These are phyloP conservation scores for Escovopsis sp. DNA, from an alignment of 2,329 filamentous ascomycete species.

Conservation along the genomic window DNA sequence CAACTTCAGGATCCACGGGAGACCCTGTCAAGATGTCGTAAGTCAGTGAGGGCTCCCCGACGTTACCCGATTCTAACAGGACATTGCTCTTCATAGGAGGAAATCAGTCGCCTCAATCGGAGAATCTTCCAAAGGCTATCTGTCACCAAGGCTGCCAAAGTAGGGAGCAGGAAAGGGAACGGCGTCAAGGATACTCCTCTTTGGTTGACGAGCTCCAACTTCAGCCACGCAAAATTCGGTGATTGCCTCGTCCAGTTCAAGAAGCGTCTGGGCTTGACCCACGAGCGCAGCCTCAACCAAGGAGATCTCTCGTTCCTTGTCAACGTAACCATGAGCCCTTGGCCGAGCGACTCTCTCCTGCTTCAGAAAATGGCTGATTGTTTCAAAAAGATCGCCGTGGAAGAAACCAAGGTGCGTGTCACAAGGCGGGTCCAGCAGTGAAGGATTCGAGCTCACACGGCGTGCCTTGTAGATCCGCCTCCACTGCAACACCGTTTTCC, in stretches of 20 bases:
- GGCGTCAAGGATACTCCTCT: constrained; percentile 20
- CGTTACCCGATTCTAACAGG: neutral
- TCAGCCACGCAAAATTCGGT: constrained; percentile 25
- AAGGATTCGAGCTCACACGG: neutral
- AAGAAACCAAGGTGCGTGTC: constrained; percentile 13
- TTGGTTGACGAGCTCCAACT: constrained; percentile 30
- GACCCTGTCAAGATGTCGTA: constrained; percentile 25
- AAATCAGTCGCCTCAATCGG: constrained; percentile 34
- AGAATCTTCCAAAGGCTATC: constrained; percentile 27
- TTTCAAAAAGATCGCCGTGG: constrained; percentile 16
- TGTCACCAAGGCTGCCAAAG: constrained; percentile 23
- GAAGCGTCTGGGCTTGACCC: constrained; percentile 21
- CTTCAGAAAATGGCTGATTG: constrained; percentile 20
- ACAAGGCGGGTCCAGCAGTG: too few relatives aligned
- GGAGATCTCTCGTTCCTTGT: constrained; percentile 28
- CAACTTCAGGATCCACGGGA: constrained; percentile 27
- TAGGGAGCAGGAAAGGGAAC: constrained; percentile 12
- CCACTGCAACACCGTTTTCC: constrained; percentile 20
- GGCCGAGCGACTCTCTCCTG: constrained; percentile 25
- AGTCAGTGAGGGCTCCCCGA: neutral
- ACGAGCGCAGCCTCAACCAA: constrained; percentile 6
- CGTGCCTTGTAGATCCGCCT: constrained; percentile 10
- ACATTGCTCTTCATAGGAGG: constrained; percentile 13
- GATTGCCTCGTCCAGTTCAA: constrained; percentile 27
- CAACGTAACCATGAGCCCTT: constrained; percentile 34